A percentile compares a stretch with the other conserved stretches of the same genome.
phyloP scores from a whole-genome alignment of 176 grass and related monocot genomes.

The Musa troglodytarum region DNA sequence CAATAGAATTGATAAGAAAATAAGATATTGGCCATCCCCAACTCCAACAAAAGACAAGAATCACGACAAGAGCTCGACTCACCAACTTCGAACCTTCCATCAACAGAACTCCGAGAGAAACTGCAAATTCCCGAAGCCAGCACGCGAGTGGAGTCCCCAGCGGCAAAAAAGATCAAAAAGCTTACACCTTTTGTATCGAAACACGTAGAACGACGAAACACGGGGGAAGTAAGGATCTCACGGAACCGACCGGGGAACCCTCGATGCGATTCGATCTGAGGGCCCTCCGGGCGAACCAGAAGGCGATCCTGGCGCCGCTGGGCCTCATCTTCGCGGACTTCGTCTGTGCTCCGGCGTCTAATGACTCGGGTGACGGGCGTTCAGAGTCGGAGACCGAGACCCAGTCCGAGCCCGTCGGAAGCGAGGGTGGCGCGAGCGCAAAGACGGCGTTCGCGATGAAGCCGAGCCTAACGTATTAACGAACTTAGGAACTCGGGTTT shows the following conservation, averaged over 20 bases:
- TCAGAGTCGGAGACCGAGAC: no score
- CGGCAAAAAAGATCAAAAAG: slow-evolving; percentile 5
- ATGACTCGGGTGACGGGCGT: no score
- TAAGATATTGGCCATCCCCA: not conserved
- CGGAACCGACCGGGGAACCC: slow-evolving; percentile 13
- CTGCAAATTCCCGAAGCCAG: slow-evolving; percentile 31
- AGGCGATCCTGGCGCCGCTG: slow-evolving; percentile 20
- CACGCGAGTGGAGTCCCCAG: slow-evolving; percentile 8
- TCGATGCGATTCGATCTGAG: slow-evolving; percentile 7
- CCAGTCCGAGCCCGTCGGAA: no score
- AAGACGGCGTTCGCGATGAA: no score
- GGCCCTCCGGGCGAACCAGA: slow-evolving; percentile 16
- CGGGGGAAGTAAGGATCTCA: slow-evolving; percentile 6
- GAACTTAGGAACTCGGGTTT: no score
- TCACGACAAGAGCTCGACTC: not conserved
- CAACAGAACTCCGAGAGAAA: slow-evolving; percentile 15
- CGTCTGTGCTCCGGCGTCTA: not conserved
- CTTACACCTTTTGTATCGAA: not conserved
- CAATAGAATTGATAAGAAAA: not conserved
- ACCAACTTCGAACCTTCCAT: slow-evolving; percentile 24
- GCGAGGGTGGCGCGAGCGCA: no score
- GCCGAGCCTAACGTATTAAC: no score
- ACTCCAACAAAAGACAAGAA: not conserved
- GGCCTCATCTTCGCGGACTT: slow-evolving; percentile 23
- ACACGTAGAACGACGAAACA: not conserved